Conservation (phyloP, 805 yeast genomes). For the Candida maris region DNA sequence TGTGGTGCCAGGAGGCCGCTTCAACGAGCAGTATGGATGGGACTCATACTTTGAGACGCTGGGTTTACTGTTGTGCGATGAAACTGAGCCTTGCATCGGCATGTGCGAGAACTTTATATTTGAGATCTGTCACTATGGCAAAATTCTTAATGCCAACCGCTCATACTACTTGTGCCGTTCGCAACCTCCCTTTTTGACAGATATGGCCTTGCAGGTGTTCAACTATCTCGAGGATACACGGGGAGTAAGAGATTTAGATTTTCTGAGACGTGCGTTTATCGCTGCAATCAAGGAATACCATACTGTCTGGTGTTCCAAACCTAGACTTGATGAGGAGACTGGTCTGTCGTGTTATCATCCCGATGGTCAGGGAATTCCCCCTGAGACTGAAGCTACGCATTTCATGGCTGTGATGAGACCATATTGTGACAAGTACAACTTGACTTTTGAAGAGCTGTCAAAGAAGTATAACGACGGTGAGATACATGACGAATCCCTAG, state of each 20-base stretch:
- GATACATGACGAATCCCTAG: constrained; percentile 75
- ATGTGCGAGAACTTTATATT: constrained; percentile 91
- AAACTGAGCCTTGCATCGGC: constrained; percentile 71
- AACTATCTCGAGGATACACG: constrained; percentile 41
- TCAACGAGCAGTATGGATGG: constrained; percentile 97
- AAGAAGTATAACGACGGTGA: constrained; percentile 62
- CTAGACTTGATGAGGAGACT: constrained; percentile 67
- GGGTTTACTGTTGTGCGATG: constrained; percentile 69
- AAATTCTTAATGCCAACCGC: constrained; percentile 90
- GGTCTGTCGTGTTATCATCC: constrained; percentile 91
- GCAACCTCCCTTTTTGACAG: constrained; percentile 96
- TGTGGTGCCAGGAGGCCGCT: constrained; percentile 96
- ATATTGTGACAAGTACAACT: constrained; percentile 58
- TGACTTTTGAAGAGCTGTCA: constrained; percentile 61
- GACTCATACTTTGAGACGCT: constrained; percentile 90
- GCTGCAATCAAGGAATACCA: constrained; percentile 88
- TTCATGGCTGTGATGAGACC: constrained; percentile 69
- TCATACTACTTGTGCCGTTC: constrained; percentile 87
- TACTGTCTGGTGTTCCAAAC: constrained; percentile 72
- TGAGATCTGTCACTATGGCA: constrained; percentile 87
- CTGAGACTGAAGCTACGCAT: constrained; percentile 92
- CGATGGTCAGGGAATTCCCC: constrained; percentile 89
- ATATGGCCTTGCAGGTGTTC: constrained; percentile 75
- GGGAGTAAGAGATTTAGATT: constrained; percentile 49
- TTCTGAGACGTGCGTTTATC: constrained; percentile 57